These are phyloP conservation scores for Penicillium nordicum DNA, from an alignment of 2,329 filamentous ascomycete species.

Conservation along the genomic window DNA sequence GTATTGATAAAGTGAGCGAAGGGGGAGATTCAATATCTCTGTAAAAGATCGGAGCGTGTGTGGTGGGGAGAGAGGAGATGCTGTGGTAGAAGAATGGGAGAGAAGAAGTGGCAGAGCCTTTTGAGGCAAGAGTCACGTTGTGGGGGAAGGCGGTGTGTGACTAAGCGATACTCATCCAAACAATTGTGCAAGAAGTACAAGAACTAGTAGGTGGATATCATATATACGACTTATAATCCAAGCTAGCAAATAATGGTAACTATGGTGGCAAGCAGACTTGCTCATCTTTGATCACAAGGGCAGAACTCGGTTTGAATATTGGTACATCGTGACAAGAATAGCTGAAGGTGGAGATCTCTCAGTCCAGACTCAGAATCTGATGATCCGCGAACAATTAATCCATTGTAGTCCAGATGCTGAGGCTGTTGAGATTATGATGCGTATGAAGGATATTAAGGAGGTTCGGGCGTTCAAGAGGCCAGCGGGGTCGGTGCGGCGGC, in stretches of 20 bases:
- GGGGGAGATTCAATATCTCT: conserved; percentile 36
- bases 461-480: conserved; percentile 31
- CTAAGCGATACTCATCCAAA: conserved; percentile 21
- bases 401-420: not conserved
- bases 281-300: conserved; percentile 7
- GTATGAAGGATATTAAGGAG: conserved; percentile 9
- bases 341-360: not conserved
- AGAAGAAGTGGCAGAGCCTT: conserved; percentile 34
- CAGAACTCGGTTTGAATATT: conserved; percentile 8
- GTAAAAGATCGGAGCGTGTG: conserved; percentile 22
- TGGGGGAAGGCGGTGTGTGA: conserved; percentile 37
- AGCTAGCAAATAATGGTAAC: not conserved
- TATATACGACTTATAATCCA: not conserved
- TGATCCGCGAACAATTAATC: not conserved
- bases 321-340: conserved; percentile 9
- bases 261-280: not conserved
- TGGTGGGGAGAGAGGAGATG: conserved; percentile 14
- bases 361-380: not conserved
- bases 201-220: not conserved
- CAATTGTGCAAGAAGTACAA: not conserved
- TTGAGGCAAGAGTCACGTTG: conserved; percentile 32
- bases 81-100: conserved; percentile 30
- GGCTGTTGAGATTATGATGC: conserved; percentile 2
- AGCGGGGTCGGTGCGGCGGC: conserved; percentile 50
- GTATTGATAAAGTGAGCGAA: conserved; percentile 30